Evolutionary conservation across 441 rosid species (phyloP), one percentile per base, ranked within the genome.

Genomic region (Adansonia rubrostipa): DNA sequence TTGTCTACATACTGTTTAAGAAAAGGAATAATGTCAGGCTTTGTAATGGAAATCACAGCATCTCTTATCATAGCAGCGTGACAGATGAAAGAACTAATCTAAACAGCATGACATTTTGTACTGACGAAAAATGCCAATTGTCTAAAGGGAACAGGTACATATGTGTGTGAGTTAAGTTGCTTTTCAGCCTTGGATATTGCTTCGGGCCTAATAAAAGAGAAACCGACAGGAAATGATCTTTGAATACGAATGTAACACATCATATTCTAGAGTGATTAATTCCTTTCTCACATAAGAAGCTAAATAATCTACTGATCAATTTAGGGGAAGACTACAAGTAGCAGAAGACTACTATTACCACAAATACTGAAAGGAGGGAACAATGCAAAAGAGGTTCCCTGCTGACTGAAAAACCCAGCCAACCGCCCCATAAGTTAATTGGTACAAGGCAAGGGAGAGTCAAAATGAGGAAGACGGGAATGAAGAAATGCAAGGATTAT

Each of bases 1-100:
- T 93, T 95, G 76, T 89, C 95, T 79, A 89, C 89, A 85, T 95
- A 95, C 99, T 95, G 80, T 50, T 71, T 53, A 13, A 58, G 47
- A 71, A 73, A 77, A 44, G 62, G 36, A 73, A 73, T 13, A 44
- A 58, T 13, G 67, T 73, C 22, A 58, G 67, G 67, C 67, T 44
- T 44, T 58, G 42, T 58, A 20, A 58, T 44, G 9, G 11, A 58
- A 73, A 44, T 13, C 13, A 20, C 48, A 72, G 15, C 36, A 17
- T 36, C 44, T 40, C 61, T 72, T 36, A 33, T n/a, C 28, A 33
- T 71, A 40, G 75, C 50, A 36, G 20, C 4, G 17, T 10, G 48
- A 71, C 48, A 71, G 61, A 71, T 71, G 48, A 56, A 72, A 33
- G 33, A 36, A 56, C 75, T 54, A 58, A 60, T 44, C 68, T 44